Evolutionary conservation across 306 rosid species (phyloP).

Genomic region (Delonix regia): DNA sequence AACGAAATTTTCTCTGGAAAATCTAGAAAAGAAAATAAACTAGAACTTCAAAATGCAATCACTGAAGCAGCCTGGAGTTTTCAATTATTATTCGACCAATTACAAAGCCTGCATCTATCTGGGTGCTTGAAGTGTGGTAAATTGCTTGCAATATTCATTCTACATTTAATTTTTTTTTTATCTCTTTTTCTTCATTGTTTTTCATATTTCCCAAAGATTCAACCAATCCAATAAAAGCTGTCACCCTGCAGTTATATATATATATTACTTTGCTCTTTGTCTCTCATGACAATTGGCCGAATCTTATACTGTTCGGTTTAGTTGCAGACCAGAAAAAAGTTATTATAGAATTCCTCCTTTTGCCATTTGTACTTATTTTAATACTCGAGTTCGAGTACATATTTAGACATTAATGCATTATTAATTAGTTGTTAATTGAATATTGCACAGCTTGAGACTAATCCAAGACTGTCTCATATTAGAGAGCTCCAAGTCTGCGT

Average conservation of each 20-base stretch:
- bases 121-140: not conserved
- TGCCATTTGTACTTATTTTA: not conserved
- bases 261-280: not conserved
- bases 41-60: conserved; percentile 43
- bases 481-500: not conserved
- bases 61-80: conserved; percentile 47
- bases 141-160: conserved; percentile 40
- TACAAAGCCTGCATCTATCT: conserved; percentile 44
- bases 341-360: not conserved
- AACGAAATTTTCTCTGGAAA: conserved; percentile 30
- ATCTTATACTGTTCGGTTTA: not conserved
- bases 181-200: not conserved
- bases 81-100: conserved; percentile 52
- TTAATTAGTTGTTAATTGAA: not conserved
- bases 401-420: not conserved
- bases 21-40: conserved; percentile 34
- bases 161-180: not conserved
- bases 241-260: not conserved
- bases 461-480: not conserved
- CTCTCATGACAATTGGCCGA: not conserved
- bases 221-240: conserved; percentile 19
- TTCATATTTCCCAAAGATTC: conserved; percentile 17
- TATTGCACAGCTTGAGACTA: not conserved
- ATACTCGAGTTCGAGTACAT: not conserved
- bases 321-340: conserved; percentile 1